Base-by-base conservation (phyloP, 345 rosid genomes). In the Eucalyptus virginea region DNA sequence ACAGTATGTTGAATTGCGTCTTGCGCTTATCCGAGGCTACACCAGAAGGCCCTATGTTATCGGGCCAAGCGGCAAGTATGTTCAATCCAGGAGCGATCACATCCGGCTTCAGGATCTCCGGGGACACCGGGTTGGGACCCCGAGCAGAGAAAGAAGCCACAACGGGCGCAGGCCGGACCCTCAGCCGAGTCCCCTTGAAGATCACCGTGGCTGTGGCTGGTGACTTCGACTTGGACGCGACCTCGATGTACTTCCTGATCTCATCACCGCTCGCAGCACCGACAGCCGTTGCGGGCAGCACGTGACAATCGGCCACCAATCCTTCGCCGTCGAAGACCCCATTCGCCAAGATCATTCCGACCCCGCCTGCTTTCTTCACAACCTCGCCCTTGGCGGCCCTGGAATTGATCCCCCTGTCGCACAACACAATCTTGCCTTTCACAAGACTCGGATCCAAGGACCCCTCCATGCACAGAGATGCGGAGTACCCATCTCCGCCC, bases 21-120 rank as follows among this genome's bases (percentile, higher is more conserved):
- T 86, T 94, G 62, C 99, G 92, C 86, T 89, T 91, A 90, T 98
- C 99, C 0, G 96, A 92, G 28, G 95, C 90, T 37, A 95, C 86
- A 1, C 99, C 98, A 0, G 99, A 96, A 9, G 99, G 99, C 3
- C 98, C 98, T 15, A 95, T 92, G 44, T 93, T 94, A 87, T 97
- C 97, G 5, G 99, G 97, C 99, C 99, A 98, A 85, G 98, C 98
- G 6, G 99, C 99, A 17, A 98, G 95, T 42, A 98, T 98, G 91
- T 97, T 97, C 87, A 98, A 92, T 13, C 99, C 99, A 0, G 99
- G 99, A 87, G 99, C 99, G 32, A 96, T 96, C 81, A 97, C 89
- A 67, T 98, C 99, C 14, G 99, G 97, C 91, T 98, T 98, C 88
- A 97, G 87, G 90, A 98, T 95, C 40, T 96, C 97, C 2, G 98